These are phyloP conservation scores for Coemansia sp. DNA, from an alignment of 192 early-diverging fungal species.

Conservation along the genomic window DNA sequence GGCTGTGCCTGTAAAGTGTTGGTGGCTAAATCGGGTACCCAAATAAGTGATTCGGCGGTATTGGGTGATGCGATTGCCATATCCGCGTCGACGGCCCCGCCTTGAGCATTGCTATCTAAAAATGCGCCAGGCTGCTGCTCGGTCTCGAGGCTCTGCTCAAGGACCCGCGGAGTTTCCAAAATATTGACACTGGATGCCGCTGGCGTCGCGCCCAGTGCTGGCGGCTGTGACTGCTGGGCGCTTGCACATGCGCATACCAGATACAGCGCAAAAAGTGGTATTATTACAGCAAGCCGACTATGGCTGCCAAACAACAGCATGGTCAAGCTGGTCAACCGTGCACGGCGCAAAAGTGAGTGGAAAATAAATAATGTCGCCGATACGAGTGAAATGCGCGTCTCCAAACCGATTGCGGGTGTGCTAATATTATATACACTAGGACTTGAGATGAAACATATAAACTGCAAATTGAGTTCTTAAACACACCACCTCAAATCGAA, in stretches of 20 bases:
- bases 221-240: background rate
- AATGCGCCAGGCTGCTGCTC: conserved; percentile 16
- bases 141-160: conserved; percentile 20
- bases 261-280: background rate
- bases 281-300: background rate
- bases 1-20: background rate
- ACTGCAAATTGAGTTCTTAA: too few species aligned
- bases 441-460: too few species aligned
- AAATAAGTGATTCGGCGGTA: background rate
- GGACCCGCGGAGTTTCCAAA: conserved; percentile 2
- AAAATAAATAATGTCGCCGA: background rate
- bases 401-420: too few species aligned
- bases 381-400: background rate
- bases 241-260: background rate
- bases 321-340: background rate
- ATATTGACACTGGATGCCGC: background rate
- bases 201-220: background rate
- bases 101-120: conserved; percentile 2
- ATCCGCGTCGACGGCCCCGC: conserved; percentile 14
- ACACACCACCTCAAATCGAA: too few species aligned
- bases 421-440: too few species aligned
- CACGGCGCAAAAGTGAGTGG: background rate
- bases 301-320: background rate
- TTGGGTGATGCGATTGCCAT: background rate
- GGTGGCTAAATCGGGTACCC: background rate